Evolutionary conservation across 2,329 filamentous ascomycete species (phyloP).

Genomic region (Fusarium goolgardi): DNA sequence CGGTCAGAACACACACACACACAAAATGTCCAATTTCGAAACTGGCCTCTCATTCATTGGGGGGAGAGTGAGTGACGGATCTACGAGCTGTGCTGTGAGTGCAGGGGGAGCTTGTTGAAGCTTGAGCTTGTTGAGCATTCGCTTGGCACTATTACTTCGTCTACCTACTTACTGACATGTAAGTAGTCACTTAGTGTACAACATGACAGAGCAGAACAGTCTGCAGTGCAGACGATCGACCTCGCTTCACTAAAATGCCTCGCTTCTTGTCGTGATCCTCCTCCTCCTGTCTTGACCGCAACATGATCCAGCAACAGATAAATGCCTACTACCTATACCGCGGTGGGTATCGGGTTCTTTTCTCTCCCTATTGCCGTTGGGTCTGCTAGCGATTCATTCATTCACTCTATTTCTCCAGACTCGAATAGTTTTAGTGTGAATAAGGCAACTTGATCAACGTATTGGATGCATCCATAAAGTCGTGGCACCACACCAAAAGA

Average conservation of each 20-base stretch:
- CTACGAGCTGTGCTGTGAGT: conserved; percentile 18
- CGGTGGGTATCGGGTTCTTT: conserved; percentile 10
- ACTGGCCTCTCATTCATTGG: conserved; percentile 11
- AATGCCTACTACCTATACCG: neutral
- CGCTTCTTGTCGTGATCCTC: conserved; percentile 16
- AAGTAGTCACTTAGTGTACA: neutral
- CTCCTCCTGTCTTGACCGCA: conserved; percentile 24
- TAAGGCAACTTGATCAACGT: conserved; percentile 7
- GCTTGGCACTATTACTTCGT: conserved; percentile 13
- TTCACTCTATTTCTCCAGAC: conserved; percentile 14
- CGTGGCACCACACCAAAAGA: conserved; percentile 33
- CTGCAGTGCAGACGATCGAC: conserved; percentile 12
- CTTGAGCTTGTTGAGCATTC: conserved; percentile 8
- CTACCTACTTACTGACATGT: neutral
- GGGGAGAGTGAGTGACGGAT: conserved; percentile 23
- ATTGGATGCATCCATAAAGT: conserved; percentile 24
- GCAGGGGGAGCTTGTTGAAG: conserved; percentile 19
- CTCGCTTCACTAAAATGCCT: conserved; percentile 29
- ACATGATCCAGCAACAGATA: conserved; percentile 4
- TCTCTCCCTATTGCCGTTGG: conserved; percentile 7
- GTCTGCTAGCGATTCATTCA: conserved; percentile 32
- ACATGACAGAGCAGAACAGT: neutral
- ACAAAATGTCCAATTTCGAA: conserved; percentile 15
- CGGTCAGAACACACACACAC: conserved; percentile 18
- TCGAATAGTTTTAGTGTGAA: conserved; percentile 11